Evolutionary conservation across 2,329 filamentous ascomycete genomes (phyloP).

Genomic region (Trichoderma arundinaceum): DNA sequence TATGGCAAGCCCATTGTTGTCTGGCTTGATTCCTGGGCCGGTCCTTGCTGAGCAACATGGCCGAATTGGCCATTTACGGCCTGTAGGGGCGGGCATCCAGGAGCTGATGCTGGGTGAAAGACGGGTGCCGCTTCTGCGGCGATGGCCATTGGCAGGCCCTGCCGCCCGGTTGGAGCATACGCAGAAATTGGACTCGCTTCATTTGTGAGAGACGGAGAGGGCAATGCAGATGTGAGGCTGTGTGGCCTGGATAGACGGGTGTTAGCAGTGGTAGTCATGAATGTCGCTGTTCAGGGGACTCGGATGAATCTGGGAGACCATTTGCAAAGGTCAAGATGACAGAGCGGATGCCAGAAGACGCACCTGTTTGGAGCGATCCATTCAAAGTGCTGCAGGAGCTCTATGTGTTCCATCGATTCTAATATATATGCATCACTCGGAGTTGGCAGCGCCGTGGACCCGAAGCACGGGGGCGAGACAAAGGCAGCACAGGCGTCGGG

Average conservation of each 20-base stretch:
- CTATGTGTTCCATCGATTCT: no score
- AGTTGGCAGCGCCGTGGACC: no score
- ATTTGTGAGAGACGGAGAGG: constrained; percentile 68
- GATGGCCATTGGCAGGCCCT: not conserved
- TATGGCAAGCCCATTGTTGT: not conserved
- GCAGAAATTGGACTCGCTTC: constrained; percentile 55
- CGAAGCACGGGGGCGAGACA: no score
- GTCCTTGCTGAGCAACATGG: not conserved
- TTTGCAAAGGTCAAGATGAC: no score
- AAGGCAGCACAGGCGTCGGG: no score
- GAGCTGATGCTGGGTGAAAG: not conserved
- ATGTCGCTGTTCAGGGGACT: not conserved
- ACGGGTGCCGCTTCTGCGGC: not conserved
- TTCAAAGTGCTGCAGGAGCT: no score
- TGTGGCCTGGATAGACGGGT: not conserved
- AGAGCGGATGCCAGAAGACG: no score
- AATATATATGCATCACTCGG: no score
- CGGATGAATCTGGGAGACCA: not conserved
- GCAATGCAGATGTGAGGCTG: constrained; percentile 50
- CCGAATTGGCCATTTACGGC: not conserved
- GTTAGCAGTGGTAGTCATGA: constrained; percentile 1
- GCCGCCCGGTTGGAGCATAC: not conserved
- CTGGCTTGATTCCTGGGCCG: not conserved
- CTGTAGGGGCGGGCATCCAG: not conserved
- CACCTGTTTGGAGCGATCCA: no score